phyloP scores from a whole-genome alignment of 2,329 filamentous ascomycete genomes.

The Sporothrix brunneoviolacea region DNA sequence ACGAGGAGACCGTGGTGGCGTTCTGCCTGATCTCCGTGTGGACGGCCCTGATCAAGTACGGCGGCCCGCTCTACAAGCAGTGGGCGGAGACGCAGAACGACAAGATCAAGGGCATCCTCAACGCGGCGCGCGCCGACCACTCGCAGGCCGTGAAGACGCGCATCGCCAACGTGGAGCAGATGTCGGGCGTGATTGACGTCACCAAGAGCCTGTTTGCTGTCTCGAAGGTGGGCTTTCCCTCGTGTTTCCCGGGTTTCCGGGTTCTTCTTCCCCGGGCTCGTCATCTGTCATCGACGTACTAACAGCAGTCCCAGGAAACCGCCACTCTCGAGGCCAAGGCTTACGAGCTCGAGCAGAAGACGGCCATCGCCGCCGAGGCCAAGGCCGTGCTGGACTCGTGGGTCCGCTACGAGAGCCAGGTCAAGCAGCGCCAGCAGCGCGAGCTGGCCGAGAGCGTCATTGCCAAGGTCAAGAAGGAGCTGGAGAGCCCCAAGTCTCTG shows the following conservation, averaged over 20 bases:
- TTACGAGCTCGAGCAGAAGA: conserved; percentile 95
- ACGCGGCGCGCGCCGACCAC: conserved; percentile 89
- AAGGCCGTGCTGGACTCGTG: conserved; percentile 95
- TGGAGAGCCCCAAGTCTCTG: conserved; percentile 93
- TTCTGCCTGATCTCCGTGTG: conserved; percentile 92
- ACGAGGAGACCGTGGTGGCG: conserved; percentile 95
- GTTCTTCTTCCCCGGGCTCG: neutral
- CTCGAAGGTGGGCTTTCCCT: conserved; percentile 86
- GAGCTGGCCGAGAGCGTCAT: conserved; percentile 92
- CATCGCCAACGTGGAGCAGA: conserved; percentile 91
- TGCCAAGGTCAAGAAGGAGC: conserved; percentile 96
- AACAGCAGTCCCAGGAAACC: conserved; percentile 66
- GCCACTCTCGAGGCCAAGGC: conserved; percentile 92
- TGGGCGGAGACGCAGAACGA: conserved; percentile 86
- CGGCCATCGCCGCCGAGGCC: conserved; percentile 83
- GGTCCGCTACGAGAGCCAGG: conserved; percentile 97
- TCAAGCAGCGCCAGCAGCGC: conserved; percentile 97
- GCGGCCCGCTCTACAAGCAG: conserved; percentile 82
- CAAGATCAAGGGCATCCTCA: conserved; percentile 93
- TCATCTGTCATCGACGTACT: too few species aligned
- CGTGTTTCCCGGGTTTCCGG: too few species aligned
- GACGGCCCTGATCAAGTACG: conserved; percentile 86
- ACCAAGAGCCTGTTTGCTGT: conserved; percentile 97
- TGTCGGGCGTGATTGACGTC: conserved; percentile 88
- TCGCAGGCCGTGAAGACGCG: conserved; percentile 90